Base-by-base conservation (phyloP, 345 rosid genomes). In the Syzygium oleosum region DNA sequence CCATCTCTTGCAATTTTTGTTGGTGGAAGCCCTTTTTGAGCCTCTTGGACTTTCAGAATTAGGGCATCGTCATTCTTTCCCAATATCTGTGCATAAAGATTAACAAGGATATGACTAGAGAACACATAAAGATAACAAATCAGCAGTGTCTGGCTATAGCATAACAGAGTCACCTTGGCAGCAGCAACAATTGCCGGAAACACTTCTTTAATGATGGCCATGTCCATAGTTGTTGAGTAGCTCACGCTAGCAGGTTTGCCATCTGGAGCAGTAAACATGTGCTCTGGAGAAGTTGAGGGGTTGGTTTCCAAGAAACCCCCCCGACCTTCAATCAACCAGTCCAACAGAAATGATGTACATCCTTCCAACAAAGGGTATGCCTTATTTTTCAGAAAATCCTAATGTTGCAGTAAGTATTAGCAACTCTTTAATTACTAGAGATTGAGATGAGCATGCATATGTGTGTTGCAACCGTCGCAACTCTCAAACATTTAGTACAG, bases 231-330 rank as follows among this genome's bases (percentile, higher is more conserved):
- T 56, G 99, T 89, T 86, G 99, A 98, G 93, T 94, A 93, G 95
- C 99, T 96, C 86, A 98, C 98, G 85, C 94, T 94, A 29, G 98
- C 99, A 84, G 88, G 95, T 88, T 91, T 93, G 65, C 98, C 98
- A 90, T 94, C 95, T 22, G 99, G 98, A 87, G 95, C 92, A 51
- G 89, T 92, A 73, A 98, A 98, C 88, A 88, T 89, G 91, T 98
- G 99, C 86, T 98, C 99, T 13, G 99, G 99, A 79, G 99, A 98
- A 46, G 99, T 98, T 55, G 99, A 96, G 78, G 99, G 99, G 88
- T 96, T 98, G 84, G 99, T 98, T 90, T 93, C 97, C 63, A 98
- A 93, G 91, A 90, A 96, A 85, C 96, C 96, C 11, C 94, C 96
- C 41, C 85, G 92, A 59, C 97, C 98, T 92, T 98, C 94, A 86